phyloP scores from a whole-genome alignment of 2,329 filamentous ascomycete species.

The Penicillium expansum region DNA sequence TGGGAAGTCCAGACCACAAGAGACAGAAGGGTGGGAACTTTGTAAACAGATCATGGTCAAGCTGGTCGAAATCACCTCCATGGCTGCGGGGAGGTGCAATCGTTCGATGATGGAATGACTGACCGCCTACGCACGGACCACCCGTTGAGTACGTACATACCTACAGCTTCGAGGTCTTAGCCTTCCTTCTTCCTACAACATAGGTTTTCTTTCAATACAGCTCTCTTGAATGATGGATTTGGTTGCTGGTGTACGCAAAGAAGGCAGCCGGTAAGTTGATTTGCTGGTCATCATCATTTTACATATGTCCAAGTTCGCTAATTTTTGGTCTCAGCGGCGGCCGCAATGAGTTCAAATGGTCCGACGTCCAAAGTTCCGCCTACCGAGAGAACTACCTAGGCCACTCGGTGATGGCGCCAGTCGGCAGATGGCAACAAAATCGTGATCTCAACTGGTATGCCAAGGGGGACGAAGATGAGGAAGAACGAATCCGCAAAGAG shows the following conservation, averaged over 20 bases:
- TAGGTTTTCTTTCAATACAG: not conserved
- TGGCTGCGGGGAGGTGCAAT: slow-evolving; percentile 18
- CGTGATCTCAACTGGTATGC: slow-evolving; percentile 67
- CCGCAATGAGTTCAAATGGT: slow-evolving; percentile 90
- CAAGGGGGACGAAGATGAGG: slow-evolving; percentile 53
- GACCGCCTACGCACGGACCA: slow-evolving; percentile 5
- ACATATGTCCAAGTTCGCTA: not conserved
- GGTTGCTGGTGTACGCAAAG: slow-evolving; percentile 87
- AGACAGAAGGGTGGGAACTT: not conserved
- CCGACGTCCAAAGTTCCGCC: slow-evolving; percentile 79
- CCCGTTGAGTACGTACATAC: not conserved
- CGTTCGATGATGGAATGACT: slow-evolving; percentile 15
- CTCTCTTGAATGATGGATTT: slow-evolving; percentile 70
- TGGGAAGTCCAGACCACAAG: not conserved
- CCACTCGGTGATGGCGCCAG: slow-evolving; percentile 86
- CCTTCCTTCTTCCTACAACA: slow-evolving; percentile 2
- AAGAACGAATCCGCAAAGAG: slow-evolving; percentile 53
- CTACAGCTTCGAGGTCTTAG: not conserved
- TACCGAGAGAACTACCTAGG: slow-evolving; percentile 91
- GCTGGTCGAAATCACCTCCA: slow-evolving; percentile 5
- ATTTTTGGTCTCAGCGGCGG: slow-evolving; percentile 61
- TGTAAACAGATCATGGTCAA: slow-evolving; percentile 19
- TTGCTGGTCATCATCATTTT: not conserved
- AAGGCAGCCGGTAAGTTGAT: slow-evolving; percentile 63
- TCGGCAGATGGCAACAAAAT: slow-evolving; percentile 86